Evolutionary conservation across 352 stramenopile genomes (phyloP), one percentile per base, ranked within the genome.

Genomic region (Phytopythium oedochilum): DNA sequence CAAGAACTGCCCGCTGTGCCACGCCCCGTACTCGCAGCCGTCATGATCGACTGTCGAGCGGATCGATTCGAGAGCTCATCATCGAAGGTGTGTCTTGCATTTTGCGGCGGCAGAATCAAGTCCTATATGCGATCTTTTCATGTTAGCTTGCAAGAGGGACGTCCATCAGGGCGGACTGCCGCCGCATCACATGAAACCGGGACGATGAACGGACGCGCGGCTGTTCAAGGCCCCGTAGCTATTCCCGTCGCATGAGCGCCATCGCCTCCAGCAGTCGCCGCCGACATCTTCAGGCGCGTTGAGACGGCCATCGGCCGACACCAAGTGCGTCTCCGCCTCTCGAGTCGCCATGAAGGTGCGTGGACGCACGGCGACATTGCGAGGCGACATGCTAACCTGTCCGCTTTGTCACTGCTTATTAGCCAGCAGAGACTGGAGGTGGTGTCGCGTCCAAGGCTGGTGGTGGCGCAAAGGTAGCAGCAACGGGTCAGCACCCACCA

Each of bases 1-100:
- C 42, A 84, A 81, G 63, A 81, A 92, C 58, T 98, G 92, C 66
- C 88, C 89, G 8, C 69, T 98, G 22, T 98, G 92, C 70, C 92
- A 98, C 63, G 69, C 76, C 1, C 58, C 67, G 11, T 77, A 86
- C 47, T 60, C 55, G 12, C 64, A 61, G 25, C 1, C 46, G 40
- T 62, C 61, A 47, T 51, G 35, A 52, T 6, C 1, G 5, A 44
- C n/a, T n/a, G n/a, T n/a, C n/a, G n/a, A n/a, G n/a, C n/a, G n/a
- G n/a, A n/a, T n/a, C n/a, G n/a, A n/a, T n/a, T n/a, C n/a, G n/a
- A n/a, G n/a, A n/a, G n/a, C n/a, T n/a, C n/a, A n/a, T n/a, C n/a
- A n/a, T n/a, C n/a, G n/a, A n/a, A n/a, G n/a, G n/a, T n/a, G n/a
- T n/a, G n/a, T n/a, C n/a, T n/a, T n/a, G n/a, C n/a, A n/a, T n/a